Conservation (phyloP, 2,329 filamentous ascomycete genomes). For the Fonsecaea nubica region DNA sequence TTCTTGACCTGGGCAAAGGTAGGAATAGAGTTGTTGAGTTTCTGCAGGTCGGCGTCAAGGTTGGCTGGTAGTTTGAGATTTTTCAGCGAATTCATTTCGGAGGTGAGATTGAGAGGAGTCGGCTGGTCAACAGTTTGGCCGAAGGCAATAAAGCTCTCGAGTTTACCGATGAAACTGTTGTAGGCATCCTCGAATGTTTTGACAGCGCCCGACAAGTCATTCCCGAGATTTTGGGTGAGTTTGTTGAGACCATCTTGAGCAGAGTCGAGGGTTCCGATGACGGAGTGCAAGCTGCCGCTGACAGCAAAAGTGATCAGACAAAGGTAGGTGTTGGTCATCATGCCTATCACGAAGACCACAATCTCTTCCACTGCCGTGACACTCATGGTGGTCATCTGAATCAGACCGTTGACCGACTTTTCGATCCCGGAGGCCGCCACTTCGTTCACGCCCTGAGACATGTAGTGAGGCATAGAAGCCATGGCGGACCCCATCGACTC, state of each 20-base stretch:
- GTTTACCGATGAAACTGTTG: slow-evolving; percentile 57
- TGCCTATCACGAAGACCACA: slow-evolving; percentile 88
- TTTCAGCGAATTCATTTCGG: slow-evolving; percentile 70
- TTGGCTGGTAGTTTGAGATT: slow-evolving; percentile 71
- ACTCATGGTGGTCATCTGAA: slow-evolving; percentile 77
- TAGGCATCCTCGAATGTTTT: slow-evolving; percentile 62
- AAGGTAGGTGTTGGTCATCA: slow-evolving; percentile 86
- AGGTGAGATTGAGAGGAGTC: slow-evolving; percentile 69
- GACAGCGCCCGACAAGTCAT: slow-evolving; percentile 53
- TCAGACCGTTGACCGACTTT: slow-evolving; percentile 78
- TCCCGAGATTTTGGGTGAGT: slow-evolving; percentile 54
- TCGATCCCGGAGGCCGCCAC: slow-evolving; percentile 81
- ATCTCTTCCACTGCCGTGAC: slow-evolving; percentile 85
- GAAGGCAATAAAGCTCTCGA: slow-evolving; percentile 55
- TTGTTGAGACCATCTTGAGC: slow-evolving; percentile 67
- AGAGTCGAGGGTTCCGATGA: slow-evolving; percentile 65
- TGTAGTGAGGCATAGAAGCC: slow-evolving; percentile 98
- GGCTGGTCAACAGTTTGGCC: slow-evolving; percentile 53
- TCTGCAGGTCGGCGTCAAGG: slow-evolving; percentile 71
- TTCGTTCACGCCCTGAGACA: slow-evolving; percentile 86
- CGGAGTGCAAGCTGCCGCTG: slow-evolving; percentile 76
- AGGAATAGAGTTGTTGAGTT: slow-evolving; percentile 79
- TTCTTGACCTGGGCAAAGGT: slow-evolving; percentile 85
- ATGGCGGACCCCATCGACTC: slow-evolving; percentile 92
- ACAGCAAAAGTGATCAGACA: slow-evolving; percentile 87